Evolutionary conservation across 805 yeast species (phyloP).

Genomic region (Wickerhamomyces subpelliculosus): DNA sequence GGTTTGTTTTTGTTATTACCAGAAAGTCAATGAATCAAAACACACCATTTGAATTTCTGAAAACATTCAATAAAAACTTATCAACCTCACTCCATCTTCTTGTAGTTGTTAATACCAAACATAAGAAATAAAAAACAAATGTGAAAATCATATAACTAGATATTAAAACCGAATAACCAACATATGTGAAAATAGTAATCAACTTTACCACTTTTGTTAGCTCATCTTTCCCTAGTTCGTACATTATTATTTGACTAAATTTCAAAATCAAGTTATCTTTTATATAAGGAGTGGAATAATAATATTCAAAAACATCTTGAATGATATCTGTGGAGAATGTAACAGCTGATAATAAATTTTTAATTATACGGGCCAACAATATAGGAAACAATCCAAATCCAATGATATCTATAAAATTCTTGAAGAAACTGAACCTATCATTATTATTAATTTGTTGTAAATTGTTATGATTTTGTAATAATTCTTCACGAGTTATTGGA

Average conservation of each 20-base stretch:
- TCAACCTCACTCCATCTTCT: constrained; percentile 2
- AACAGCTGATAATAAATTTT: background rate
- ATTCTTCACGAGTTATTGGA: background rate
- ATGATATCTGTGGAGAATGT: background rate
- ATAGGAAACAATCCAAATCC: constrained; percentile 1
- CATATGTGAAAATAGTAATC: background rate
- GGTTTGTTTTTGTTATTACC: background rate
- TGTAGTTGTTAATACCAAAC: background rate
- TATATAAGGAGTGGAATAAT: background rate
- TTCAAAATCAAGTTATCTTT: background rate
- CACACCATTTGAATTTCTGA: background rate
- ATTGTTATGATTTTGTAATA: background rate
- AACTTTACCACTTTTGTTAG: background rate
- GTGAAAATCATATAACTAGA: constrained; percentile 1
- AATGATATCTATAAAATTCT: background rate
- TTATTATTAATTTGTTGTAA: background rate
- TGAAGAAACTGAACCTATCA: too few species aligned
- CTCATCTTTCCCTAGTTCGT: background rate
- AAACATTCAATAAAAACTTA: background rate
- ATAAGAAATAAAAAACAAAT: background rate
- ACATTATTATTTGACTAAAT: background rate
- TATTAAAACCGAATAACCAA: background rate
- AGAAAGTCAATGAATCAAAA: too few species aligned
- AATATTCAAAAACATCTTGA: background rate
- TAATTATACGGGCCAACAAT: background rate